Evolutionary conservation across 768 basidiomycete species (phyloP).

Genomic region (Tulasnella sp.): DNA sequence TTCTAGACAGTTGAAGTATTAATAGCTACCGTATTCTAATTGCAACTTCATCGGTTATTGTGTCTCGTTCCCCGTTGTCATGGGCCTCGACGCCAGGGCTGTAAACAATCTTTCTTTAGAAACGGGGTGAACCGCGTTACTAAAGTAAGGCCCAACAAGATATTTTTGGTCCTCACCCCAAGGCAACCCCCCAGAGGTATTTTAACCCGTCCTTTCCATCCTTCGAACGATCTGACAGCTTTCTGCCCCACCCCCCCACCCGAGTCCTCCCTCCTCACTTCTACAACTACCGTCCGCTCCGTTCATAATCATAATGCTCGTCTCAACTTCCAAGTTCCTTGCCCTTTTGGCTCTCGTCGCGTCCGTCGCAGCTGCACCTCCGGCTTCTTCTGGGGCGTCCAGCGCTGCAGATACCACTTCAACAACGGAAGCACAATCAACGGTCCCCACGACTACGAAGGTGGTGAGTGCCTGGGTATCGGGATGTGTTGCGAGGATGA

Average conservation of each 20-base stretch:
- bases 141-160: not conserved
- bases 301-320: not conserved
- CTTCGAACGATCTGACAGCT: not conserved
- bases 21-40: not conserved
- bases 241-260: not conserved
- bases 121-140: not conserved
- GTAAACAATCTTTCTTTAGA: not conserved
- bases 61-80: not conserved
- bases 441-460: not conserved
- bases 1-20: not conserved
- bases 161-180: not conserved
- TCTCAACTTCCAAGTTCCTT: not conserved
- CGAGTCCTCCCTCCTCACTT: not conserved
- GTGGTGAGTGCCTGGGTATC: not conserved
- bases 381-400: not conserved
- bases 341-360: not conserved
- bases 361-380: not conserved
- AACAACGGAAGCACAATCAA: not conserved
- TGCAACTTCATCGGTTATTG: not conserved
- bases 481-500: too few species aligned
- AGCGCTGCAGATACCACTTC: not conserved
- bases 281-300: too few species aligned
- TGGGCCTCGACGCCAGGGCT: not conserved
- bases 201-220: not conserved
- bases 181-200: not conserved